These are phyloP conservation scores for Flaveria linearis DNA, from an alignment of 129 eudicot genomes.

Conservation along the genomic window DNA sequence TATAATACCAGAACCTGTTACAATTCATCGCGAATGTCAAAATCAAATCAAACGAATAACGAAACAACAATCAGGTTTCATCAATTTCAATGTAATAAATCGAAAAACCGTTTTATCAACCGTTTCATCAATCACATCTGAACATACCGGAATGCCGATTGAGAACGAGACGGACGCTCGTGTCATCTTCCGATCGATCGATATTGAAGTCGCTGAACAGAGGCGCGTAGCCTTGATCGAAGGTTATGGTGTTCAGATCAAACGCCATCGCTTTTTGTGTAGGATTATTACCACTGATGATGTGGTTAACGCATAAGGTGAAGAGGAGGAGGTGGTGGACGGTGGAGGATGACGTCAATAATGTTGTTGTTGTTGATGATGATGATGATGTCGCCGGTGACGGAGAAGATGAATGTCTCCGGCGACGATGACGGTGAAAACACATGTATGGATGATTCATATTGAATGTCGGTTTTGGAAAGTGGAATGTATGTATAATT, in stretches of 20 bases:
- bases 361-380: not conserved
- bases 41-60: not conserved
- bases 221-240: conserved; percentile 66
- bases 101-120: not conserved
- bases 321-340: conserved; percentile 26
- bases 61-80: not conserved
- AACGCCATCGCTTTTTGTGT: conserved; percentile 32
- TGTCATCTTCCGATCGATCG: conserved; percentile 57
- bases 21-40: conserved; percentile 9
- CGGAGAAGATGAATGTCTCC: conserved; percentile 27
- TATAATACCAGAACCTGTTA: conserved; percentile 78
- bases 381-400: conserved; percentile 5
- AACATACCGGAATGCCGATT: conserved; percentile 75
- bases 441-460: conserved; percentile 16
- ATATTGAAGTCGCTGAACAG: conserved; percentile 92
- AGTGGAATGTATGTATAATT: not conserved
- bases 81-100: not conserved
- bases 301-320: conserved; percentile 25
- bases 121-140: no score
- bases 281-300: conserved; percentile 11
- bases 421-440: conserved; percentile 20
- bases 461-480: conserved; percentile 11
- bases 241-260: conserved; percentile 63
- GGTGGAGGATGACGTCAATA: conserved; percentile 26
- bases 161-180: conserved; percentile 73